phyloP scores from a whole-genome alignment of 257 asterid genomes.

The Paraleonurus japonicus region DNA sequence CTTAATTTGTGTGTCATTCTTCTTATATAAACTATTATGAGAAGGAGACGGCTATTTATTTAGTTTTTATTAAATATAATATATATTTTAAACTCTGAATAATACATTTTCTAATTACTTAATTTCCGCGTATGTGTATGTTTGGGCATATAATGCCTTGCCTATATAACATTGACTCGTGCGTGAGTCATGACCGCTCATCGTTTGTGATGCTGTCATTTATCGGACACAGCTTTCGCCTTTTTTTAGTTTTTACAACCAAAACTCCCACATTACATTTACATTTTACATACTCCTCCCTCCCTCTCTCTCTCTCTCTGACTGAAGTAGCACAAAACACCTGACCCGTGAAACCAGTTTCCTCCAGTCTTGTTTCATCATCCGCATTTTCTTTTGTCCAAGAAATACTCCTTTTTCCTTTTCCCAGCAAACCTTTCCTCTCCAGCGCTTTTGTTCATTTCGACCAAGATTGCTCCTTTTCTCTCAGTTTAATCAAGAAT shows the following conservation, averaged over 20 bases:
- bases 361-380: conserved; percentile 29
- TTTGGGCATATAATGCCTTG: background rate
- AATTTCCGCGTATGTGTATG: background rate
- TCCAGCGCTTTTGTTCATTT: conserved; percentile 13
- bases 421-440: conserved; percentile 1
- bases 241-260: background rate
- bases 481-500: conserved; percentile 1
- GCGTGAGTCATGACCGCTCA: background rate
- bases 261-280: background rate
- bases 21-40: no score
- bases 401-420: conserved; percentile 2
- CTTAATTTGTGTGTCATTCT: no score
- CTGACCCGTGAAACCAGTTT: conserved; percentile 62
- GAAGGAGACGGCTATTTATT: no score
- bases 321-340: conserved; percentile 49
- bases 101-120: background rate
- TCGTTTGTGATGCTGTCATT: background rate
- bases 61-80: no score
- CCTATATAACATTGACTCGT: background rate
- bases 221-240: conserved; percentile 13
- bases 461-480: conserved; percentile 25
- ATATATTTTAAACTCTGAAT: background rate
- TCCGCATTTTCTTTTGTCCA: conserved; percentile 20
- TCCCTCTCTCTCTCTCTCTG: conserved; percentile 9
- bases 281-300: background rate